Evolutionary conservation across 345 rosid species (phyloP).

Genomic region (Rhodomyrtus tomentosa): DNA sequence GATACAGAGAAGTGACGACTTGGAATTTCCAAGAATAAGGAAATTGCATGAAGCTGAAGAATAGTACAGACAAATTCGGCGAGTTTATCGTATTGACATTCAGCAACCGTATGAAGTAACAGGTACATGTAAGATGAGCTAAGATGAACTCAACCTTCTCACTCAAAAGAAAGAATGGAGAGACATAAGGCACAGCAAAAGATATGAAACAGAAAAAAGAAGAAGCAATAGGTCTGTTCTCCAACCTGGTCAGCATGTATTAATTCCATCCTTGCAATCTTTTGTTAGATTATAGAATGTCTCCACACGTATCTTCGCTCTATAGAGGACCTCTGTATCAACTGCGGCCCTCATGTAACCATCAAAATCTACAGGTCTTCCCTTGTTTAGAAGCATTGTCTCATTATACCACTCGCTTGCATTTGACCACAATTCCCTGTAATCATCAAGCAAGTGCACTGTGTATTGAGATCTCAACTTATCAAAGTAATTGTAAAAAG

Average conservation of each 20-base stretch:
- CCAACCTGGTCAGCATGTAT: constrained; percentile 57
- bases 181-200: not conserved
- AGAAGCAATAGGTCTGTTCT: not conserved
- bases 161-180: not conserved
- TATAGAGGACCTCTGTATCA: constrained; percentile 79
- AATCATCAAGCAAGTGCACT: constrained; percentile 85
- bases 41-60: not conserved
- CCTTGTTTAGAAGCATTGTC: constrained; percentile 57
- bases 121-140: not conserved
- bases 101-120: not conserved
- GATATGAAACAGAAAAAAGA: not conserved
- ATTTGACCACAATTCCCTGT: constrained; percentile 71
- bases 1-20: not conserved
- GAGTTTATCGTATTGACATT: not conserved
- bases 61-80: not conserved
- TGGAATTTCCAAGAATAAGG: not conserved
- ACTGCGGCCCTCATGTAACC: constrained; percentile 97
- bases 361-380: constrained; percentile 76
- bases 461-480: constrained; percentile 82
- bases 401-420: constrained; percentile 95
- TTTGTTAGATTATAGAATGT: constrained; percentile 79
- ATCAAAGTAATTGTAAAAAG: constrained; percentile 82
- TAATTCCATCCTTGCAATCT: constrained; percentile 90
- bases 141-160: not conserved
- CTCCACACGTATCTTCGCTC: constrained; percentile 72